These are phyloP conservation scores for Coemansia interrupta DNA, from an alignment of 192 early-diverging fungal species.

Conservation along the genomic window DNA sequence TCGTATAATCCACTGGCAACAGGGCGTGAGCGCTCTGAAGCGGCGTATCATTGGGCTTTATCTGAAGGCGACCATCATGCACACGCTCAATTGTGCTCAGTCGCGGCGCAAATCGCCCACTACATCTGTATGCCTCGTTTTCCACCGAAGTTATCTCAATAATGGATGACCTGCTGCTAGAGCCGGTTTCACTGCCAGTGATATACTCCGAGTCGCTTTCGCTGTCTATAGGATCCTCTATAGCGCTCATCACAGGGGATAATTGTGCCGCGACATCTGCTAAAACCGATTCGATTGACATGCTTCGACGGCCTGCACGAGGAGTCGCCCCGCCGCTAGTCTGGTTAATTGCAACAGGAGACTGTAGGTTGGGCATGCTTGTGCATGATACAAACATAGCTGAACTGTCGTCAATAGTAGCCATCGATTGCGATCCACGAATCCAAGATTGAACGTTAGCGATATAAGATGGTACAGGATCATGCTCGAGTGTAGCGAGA, in stretches of 20 bases:
- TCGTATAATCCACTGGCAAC: not conserved
- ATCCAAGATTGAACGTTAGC: not conserved
- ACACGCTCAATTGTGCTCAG: constrained; percentile 42
- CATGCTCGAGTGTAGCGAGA: no score
- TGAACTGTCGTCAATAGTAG: constrained; percentile 14
- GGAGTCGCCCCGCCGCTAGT: no score
- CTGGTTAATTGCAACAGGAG: no score
- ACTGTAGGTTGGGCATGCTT: constrained; percentile 14
- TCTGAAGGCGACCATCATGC: constrained; percentile 30
- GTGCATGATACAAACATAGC: constrained; percentile 30
- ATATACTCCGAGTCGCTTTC: constrained; percentile 9
- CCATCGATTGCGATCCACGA: constrained; percentile 1
- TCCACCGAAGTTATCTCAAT: constrained; percentile 20
- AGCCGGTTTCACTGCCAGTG: not conserved
- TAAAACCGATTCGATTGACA: not conserved
- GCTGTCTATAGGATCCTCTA: constrained; percentile 5
- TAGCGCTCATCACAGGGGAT: not conserved
- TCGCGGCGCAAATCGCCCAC: constrained; percentile 29
- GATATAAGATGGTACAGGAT: constrained; percentile 2
- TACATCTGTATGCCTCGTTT: constrained; percentile 23
- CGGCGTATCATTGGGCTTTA: constrained; percentile 15
- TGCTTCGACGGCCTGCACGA: not conserved
- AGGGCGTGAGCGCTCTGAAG: not conserved
- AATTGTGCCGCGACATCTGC: constrained; percentile 1
- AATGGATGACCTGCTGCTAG: constrained; percentile 22